Evolutionary conservation across 2,329 filamentous ascomycete genomes (phyloP).

Genomic region (Paecilomyces sp.): DNA sequence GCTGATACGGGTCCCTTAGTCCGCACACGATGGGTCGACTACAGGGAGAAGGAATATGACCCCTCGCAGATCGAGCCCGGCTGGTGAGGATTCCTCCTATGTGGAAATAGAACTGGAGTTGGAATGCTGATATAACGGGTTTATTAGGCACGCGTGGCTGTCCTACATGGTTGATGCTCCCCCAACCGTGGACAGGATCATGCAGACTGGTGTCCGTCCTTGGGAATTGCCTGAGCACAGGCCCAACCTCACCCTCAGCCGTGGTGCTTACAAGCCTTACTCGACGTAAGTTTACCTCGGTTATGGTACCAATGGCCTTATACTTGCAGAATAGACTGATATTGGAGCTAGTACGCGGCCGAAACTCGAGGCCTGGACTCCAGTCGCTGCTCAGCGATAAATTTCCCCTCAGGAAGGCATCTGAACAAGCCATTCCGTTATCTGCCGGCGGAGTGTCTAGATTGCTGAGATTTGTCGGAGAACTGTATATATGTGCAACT

Average conservation of each 20-base stretch:
- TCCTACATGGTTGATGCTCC: slow-evolving; percentile 87
- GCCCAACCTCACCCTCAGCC: slow-evolving; percentile 67
- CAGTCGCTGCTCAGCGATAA: slow-evolving; percentile 29
- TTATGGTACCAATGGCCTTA: background rate
- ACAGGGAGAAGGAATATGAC: slow-evolving; percentile 69
- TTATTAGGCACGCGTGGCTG: slow-evolving; percentile 81
- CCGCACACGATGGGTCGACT: slow-evolving; percentile 95
- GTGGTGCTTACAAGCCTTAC: slow-evolving; percentile 85
- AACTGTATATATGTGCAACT: slow-evolving; percentile 30
- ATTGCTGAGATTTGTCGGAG: slow-evolving; percentile 6
- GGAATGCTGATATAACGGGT: background rate
- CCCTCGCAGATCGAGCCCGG: slow-evolving; percentile 74
- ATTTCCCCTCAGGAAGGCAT: slow-evolving; percentile 4
- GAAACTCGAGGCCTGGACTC: slow-evolving; percentile 28
- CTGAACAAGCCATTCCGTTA: background rate
- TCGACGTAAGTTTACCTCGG: slow-evolving; percentile 65
- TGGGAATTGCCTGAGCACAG: slow-evolving; percentile 73
- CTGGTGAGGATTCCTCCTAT: slow-evolving; percentile 49
- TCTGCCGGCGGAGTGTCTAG: background rate
- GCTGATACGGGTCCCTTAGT: slow-evolving; percentile 46
- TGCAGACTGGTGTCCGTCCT: slow-evolving; percentile 58
- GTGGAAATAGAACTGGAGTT: background rate
- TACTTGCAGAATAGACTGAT: slow-evolving; percentile 3
- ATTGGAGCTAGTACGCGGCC: slow-evolving; percentile 18
- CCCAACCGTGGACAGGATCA: slow-evolving; percentile 66